Conservation (phyloP, 139 green algal genomes). For the Chlorella sp. region DNA sequence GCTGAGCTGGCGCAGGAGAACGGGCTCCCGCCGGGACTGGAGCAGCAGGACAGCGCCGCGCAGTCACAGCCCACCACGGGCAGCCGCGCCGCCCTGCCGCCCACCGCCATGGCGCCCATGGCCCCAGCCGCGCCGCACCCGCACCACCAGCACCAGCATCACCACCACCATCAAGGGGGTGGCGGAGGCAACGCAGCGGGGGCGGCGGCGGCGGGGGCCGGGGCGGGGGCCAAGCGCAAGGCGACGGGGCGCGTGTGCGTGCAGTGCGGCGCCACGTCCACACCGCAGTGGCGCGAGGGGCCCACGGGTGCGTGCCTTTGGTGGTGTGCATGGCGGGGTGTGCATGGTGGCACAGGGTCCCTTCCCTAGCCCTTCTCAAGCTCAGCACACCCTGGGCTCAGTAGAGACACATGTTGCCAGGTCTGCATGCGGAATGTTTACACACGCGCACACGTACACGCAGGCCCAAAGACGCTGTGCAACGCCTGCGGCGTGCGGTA, state of each 20-base stretch:
- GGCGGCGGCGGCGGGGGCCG: not conserved
- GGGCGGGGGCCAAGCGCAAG: slow-evolving; percentile 18
- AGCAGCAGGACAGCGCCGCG: not conserved
- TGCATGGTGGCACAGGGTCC: not conserved
- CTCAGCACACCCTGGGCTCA: too few species aligned
- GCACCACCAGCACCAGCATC: not conserved
- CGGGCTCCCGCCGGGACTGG: not conserved
- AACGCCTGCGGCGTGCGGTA: slow-evolving; percentile 50
- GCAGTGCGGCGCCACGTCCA: slow-evolving; percentile 36
- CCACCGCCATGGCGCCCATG: not conserved
- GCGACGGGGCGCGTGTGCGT: slow-evolving; percentile 24
- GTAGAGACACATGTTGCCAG: too few species aligned
- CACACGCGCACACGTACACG: too few species aligned
- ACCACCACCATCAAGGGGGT: too few species aligned
- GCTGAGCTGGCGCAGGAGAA: slow-evolving; percentile 24
- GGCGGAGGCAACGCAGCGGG: too few species aligned
- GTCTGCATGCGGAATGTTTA: too few species aligned
- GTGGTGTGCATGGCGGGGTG: not conserved
- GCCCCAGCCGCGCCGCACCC: too few species aligned
- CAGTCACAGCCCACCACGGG: not conserved
- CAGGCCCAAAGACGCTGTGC: slow-evolving; percentile 53
- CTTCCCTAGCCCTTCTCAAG: too few species aligned
- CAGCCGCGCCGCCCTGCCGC: not conserved
- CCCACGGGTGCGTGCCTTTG: slow-evolving; percentile 8
- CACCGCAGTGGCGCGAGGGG: slow-evolving; percentile 48